Conservation (phyloP, 306 rosid genomes). For the Abrus pulchellus region DNA sequence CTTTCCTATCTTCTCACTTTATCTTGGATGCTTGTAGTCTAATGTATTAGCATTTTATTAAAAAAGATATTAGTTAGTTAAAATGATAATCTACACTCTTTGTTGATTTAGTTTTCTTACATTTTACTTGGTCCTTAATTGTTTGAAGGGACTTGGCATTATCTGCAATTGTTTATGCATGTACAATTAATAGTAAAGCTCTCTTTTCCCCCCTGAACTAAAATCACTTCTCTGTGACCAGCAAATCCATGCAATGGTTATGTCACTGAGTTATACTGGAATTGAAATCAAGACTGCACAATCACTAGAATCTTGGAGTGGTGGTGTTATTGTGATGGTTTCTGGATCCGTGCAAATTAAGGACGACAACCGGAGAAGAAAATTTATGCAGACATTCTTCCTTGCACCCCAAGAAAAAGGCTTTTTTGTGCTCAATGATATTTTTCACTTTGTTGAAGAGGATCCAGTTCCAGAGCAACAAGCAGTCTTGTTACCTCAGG, state of each 20-base stretch:
- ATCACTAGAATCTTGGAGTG: constrained; percentile 93
- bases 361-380: constrained; percentile 74
- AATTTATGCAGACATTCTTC: constrained; percentile 91
- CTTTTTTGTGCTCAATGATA: constrained; percentile 85
- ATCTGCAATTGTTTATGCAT: constrained; percentile 36
- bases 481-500: constrained; percentile 78
- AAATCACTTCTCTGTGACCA: constrained; percentile 54
- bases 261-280: constrained; percentile 85
- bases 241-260: constrained; percentile 93
- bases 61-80: background rate
- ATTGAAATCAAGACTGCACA: constrained; percentile 89
- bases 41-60: background rate
- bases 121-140: constrained; percentile 30
- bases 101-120: constrained; percentile 18
- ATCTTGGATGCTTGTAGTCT: constrained; percentile 23
- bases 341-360: constrained; percentile 86
- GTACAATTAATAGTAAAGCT: constrained; percentile 33
- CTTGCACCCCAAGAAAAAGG: constrained; percentile 99
- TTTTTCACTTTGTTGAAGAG: constrained; percentile 88
- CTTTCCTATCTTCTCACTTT: background rate
- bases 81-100: constrained; percentile 5
- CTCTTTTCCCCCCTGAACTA: constrained; percentile 14
- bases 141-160: constrained; percentile 17
- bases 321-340: constrained; percentile 94
- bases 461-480: constrained; percentile 79